A percentile compares a stretch with the other conserved stretches of the same genome.
phyloP scores from a whole-genome alignment of 768 basidiomycete species.

The Suillus discolor region DNA sequence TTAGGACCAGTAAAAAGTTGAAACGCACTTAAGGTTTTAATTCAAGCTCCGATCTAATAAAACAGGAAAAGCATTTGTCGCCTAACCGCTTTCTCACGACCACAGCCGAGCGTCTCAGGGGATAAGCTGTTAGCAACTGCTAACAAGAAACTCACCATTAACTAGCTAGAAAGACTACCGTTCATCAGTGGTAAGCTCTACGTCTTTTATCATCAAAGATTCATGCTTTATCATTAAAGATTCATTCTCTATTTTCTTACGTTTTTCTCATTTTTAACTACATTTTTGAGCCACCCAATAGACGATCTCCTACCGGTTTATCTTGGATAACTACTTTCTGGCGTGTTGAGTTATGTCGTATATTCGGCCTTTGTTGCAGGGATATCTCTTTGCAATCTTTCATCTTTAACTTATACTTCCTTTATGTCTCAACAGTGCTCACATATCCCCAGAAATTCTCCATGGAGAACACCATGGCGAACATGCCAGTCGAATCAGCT shows the following conservation, averaged over 20 bases:
- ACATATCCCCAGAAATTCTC: slow-evolving; percentile 24
- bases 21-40: slow-evolving; percentile 7
- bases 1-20: neutral
- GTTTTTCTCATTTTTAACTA: slow-evolving; percentile 19
- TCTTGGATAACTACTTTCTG: slow-evolving; percentile 37
- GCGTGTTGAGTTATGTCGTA: slow-evolving; percentile 30
- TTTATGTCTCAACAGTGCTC: slow-evolving; percentile 10
- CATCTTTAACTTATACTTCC: slow-evolving; percentile 6
- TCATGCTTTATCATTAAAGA: slow-evolving; percentile 8
- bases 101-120: slow-evolving; percentile 37
- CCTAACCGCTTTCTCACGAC: slow-evolving; percentile 36
- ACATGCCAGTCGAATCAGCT: slow-evolving; percentile 28
- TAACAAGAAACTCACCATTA: slow-evolving; percentile 22
- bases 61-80: slow-evolving; percentile 28
- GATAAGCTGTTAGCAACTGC: slow-evolving; percentile 39
- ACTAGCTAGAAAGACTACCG: slow-evolving; percentile 9
- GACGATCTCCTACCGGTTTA: slow-evolving; percentile 29
- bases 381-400: slow-evolving; percentile 29
- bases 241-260: neutral
- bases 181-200: slow-evolving; percentile 28
- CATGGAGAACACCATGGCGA: slow-evolving; percentile 31
- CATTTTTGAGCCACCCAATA: slow-evolving; percentile 13
- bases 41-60: slow-evolving; percentile 34
- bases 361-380: slow-evolving; percentile 34
- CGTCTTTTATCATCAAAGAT: slow-evolving; percentile 15